Evolutionary conservation across 2,329 filamentous ascomycete species (phyloP).

Genomic region (Leptographium wingfieldii): DNA sequence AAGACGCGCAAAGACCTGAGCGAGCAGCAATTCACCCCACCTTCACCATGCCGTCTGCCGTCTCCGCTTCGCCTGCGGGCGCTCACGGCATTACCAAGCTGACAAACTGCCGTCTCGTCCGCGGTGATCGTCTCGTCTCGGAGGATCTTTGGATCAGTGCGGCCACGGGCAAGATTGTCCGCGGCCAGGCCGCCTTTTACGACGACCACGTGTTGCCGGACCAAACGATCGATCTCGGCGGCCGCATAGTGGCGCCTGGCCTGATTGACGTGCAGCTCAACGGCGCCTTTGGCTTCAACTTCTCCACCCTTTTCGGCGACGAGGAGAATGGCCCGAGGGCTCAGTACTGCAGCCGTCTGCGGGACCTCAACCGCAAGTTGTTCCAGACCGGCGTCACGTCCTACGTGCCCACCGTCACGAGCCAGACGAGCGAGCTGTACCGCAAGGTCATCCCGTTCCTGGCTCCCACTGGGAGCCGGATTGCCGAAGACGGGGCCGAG

Average conservation of each 20-base stretch:
- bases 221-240: constrained; percentile 63
- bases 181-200: constrained; percentile 55
- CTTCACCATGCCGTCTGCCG: constrained; percentile 7
- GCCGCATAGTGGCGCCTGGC: constrained; percentile 73
- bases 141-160: constrained; percentile 87
- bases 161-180: constrained; percentile 66
- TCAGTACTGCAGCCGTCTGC: constrained; percentile 61
- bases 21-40: background rate
- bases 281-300: constrained; percentile 86
- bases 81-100: constrained; percentile 62
- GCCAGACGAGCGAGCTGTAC: constrained; percentile 70
- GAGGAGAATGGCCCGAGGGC: constrained; percentile 24
- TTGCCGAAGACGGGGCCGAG: constrained; percentile 63
- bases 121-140: constrained; percentile 51
- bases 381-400: constrained; percentile 75
- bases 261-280: constrained; percentile 90
- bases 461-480: constrained; percentile 51
- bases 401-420: constrained; percentile 76
- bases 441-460: constrained; percentile 67
- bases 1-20: background rate
- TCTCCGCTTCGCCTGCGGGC: constrained; percentile 21
- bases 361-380: constrained; percentile 56
- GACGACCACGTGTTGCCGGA: constrained; percentile 58
- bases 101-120: constrained; percentile 73
- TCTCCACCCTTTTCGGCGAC: constrained; percentile 63